Evolutionary conservation across 768 basidiomycete species (phyloP).

Genomic region (Baorangia bicolor): DNA sequence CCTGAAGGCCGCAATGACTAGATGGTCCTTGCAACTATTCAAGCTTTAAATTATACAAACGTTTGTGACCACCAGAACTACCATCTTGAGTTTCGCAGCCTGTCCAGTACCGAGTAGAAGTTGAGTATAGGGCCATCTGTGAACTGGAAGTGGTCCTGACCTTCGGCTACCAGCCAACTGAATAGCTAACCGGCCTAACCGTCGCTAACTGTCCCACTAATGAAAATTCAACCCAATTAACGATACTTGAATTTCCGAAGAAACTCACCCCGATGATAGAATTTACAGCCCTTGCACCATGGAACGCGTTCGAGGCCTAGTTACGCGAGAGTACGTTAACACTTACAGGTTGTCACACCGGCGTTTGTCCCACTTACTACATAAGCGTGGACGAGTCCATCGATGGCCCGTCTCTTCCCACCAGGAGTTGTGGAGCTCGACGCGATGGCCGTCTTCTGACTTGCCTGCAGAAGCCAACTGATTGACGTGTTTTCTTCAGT

Average conservation of each 20-base stretch:
- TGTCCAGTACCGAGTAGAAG: neutral
- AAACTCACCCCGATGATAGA: neutral
- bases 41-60: neutral
- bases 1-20: too few relatives aligned
- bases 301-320: neutral
- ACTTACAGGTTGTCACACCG: neutral
- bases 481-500: conserved; percentile 7
- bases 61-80: neutral
- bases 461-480: neutral
- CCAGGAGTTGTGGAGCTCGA: neutral
- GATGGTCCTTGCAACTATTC: neutral
- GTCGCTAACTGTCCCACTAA: neutral
- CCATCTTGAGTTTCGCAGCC: neutral
- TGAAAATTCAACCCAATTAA: neutral
- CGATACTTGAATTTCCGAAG: too few relatives aligned
- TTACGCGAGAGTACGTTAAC: conserved; percentile 22
- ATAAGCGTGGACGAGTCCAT: neutral
- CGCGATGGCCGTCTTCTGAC: conserved; percentile 2
- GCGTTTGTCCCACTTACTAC: neutral
- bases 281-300: neutral
- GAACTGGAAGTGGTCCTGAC: neutral
- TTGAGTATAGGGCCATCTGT: neutral
- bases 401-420: neutral
- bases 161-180: too few relatives aligned
- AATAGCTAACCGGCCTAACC: too few relatives aligned